Conservation (phyloP, 192 early-diverging fungal species). For the Spinellus fusiger region DNA sequence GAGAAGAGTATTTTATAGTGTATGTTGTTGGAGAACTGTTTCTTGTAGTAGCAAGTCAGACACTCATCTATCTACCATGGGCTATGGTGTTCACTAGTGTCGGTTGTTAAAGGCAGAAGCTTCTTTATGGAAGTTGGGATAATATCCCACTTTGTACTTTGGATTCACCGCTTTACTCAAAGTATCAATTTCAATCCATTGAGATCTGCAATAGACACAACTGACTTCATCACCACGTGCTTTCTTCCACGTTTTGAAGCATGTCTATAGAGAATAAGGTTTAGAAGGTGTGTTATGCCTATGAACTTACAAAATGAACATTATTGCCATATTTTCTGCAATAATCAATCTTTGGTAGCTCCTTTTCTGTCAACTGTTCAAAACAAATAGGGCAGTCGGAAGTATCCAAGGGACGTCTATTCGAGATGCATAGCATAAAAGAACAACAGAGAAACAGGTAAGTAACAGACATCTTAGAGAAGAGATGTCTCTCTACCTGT, state of each 20-base stretch:
- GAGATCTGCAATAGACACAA: slow-evolving; percentile 22
- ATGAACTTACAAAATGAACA: slow-evolving; percentile 7
- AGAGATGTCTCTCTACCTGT: not conserved
- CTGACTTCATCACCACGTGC: not conserved
- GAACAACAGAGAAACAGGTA: not conserved
- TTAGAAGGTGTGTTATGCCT: not conserved
- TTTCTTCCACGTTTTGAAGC: slow-evolving; percentile 11
- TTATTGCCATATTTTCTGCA: slow-evolving; percentile 21
- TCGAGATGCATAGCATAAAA: not conserved
- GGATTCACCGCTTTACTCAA: not conserved
- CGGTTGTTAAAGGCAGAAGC: too few relatives aligned
- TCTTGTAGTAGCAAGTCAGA: too few relatives aligned
- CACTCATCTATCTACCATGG: too few relatives aligned
- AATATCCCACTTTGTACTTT: not conserved
- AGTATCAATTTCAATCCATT: not conserved
- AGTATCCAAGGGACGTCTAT: slow-evolving; percentile 17
- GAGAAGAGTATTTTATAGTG: too few relatives aligned
- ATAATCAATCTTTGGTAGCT: slow-evolving; percentile 1
- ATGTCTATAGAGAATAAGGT: not conserved
- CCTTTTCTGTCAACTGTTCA: slow-evolving; percentile 14
- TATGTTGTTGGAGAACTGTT: too few relatives aligned
- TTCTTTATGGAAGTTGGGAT: slow-evolving; percentile 9
- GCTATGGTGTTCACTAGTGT: too few relatives aligned
- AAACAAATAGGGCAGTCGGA: slow-evolving; percentile 29
- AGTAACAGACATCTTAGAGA: not conserved